Conservation (phyloP, 2,329 filamentous ascomycete species). For the Periconia sp. region DNA sequence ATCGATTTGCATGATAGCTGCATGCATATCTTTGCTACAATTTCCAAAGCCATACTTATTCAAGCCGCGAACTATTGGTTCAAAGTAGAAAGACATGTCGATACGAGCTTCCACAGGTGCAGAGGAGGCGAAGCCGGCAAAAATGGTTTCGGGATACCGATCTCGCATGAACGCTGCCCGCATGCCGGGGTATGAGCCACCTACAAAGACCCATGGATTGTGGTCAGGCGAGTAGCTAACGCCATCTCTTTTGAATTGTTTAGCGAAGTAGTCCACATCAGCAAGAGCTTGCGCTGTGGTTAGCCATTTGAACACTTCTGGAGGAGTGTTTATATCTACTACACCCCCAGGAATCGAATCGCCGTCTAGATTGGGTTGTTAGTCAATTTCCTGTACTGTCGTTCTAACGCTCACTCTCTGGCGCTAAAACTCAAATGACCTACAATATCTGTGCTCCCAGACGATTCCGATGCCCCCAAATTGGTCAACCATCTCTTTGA, state of each 20-base stretch:
- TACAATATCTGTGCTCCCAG: conserved; percentile 50
- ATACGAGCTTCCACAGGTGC: conserved; percentile 53
- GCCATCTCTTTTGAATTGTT: conserved; percentile 43
- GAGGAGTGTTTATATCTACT: conserved; percentile 37
- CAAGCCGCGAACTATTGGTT: conserved; percentile 57
- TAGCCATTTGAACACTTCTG: conserved; percentile 42
- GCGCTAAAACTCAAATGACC: no score
- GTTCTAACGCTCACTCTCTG: no score
- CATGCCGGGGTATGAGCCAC: conserved; percentile 46
- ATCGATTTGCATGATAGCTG: conserved; percentile 58
- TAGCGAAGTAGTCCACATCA: conserved; percentile 49
- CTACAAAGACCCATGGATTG: conserved; percentile 49
- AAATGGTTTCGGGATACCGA: conserved; percentile 47
- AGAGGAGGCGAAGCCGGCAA: conserved; percentile 44
- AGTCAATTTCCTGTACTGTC: no score
- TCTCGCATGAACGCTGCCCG: conserved; percentile 48
- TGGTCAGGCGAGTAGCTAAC: conserved; percentile 41
- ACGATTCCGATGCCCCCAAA: conserved; percentile 47
- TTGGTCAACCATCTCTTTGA: conserved; percentile 44
- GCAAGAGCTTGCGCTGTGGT: conserved; percentile 51
- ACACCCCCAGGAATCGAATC: conserved; percentile 44
- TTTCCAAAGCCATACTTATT: conserved; percentile 51
- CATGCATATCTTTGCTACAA: conserved; percentile 58
- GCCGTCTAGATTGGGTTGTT: conserved; percentile 35
- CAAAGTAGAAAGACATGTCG: conserved; percentile 60